A percentile compares a stretch with the other conserved stretches of the same genome.
These are phyloP conservation scores for Rhodotorula sp. DNA, from an alignment of 1,284 basidiomycete genomes.

Conservation along the genomic window DNA sequence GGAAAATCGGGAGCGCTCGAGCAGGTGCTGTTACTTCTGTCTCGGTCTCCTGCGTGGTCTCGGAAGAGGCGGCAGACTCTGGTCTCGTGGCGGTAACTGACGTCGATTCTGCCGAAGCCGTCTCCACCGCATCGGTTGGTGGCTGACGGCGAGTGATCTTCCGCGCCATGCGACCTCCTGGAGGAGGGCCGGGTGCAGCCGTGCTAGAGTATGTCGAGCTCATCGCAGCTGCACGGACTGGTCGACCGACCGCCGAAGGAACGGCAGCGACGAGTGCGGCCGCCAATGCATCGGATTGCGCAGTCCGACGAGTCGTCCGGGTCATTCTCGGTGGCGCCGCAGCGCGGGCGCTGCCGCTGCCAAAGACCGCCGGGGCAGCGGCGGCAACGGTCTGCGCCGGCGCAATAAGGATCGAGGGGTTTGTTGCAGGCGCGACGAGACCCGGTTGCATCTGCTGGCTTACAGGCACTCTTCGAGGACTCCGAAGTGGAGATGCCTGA, in stretches of 20 bases:
- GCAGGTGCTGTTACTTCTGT: not conserved
- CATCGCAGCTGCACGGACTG: not conserved
- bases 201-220: not conserved
- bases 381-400: not conserved
- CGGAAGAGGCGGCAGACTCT: too few relatives aligned
- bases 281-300: not conserved
- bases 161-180: not conserved
- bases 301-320: constrained; percentile 8
- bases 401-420: not conserved
- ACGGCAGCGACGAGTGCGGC: not conserved
- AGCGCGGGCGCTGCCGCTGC: not conserved
- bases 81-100: not conserved
- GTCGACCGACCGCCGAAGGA: not conserved
- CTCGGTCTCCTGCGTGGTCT: not conserved
- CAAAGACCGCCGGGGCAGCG: not conserved
- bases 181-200: not conserved
- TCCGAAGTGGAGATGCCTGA: constrained; percentile 13
- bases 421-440: not conserved
- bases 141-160: not conserved
- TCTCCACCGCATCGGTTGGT: not conserved
- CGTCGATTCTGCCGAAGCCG: not conserved
- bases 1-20: constrained; percentile 4
- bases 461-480: constrained; percentile 21
- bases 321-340: not conserved
- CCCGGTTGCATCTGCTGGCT: not conserved